These are phyloP conservation scores for Globisporangium polare DNA, from an alignment of 352 stramenopile genomes.

Conservation along the genomic window DNA sequence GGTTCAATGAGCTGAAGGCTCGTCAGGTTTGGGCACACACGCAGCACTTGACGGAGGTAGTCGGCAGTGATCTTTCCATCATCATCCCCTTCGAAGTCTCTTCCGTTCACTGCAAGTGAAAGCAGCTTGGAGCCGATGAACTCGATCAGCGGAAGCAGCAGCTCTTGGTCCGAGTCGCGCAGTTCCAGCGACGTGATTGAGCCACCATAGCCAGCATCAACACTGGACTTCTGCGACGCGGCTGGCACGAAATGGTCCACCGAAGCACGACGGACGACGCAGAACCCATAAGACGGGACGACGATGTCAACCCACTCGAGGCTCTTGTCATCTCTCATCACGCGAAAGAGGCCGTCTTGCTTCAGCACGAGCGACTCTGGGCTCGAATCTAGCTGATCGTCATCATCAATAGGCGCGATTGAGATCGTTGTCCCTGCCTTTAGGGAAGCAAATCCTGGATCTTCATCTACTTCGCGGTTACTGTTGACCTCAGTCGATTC, in stretches of 20 bases:
- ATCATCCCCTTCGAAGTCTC: neutral
- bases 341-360: slow-evolving; percentile 1
- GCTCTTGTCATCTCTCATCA: slow-evolving; percentile 1
- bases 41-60: neutral
- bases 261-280: neutral
- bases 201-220: neutral
- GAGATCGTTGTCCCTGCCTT: neutral
- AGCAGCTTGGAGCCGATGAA: neutral
- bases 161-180: neutral
- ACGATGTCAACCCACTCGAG: slow-evolving; percentile 5
- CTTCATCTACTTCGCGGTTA: neutral
- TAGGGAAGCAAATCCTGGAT: neutral
- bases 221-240: neutral
- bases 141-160: neutral
- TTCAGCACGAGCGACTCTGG: neutral
- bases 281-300: slow-evolving; percentile 1
- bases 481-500: neutral
- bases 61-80: neutral
- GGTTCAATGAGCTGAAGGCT: neutral
- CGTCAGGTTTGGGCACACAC: neutral
- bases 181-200: slow-evolving; percentile 3
- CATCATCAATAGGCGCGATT: neutral
- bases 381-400: neutral
- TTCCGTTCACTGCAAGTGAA: neutral
- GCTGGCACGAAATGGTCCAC: neutral